phyloP scores from a whole-genome alignment of 306 rosid species.

The Quercus agrifolia region DNA sequence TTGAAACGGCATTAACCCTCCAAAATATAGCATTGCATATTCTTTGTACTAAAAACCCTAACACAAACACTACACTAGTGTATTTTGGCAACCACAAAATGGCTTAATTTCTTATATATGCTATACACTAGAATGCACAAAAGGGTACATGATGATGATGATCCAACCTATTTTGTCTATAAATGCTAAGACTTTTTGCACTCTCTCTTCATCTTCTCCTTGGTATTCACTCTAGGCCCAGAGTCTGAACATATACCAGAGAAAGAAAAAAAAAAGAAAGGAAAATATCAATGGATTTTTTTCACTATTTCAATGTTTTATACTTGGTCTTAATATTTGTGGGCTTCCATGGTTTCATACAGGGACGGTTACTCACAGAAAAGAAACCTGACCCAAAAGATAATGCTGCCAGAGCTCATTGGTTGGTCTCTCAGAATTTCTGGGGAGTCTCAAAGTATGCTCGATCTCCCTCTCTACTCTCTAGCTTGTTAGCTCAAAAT shows the following conservation, averaged over 20 bases:
- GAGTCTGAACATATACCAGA: not conserved
- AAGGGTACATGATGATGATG: not conserved
- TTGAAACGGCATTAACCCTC: too few species aligned
- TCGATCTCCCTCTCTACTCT: not conserved
- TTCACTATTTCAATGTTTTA: not conserved
- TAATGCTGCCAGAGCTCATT: constrained; percentile 76
- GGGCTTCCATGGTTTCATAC: constrained; percentile 18
- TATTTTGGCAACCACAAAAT: too few species aligned
- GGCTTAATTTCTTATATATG: too few species aligned
- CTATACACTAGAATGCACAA: too few species aligned
- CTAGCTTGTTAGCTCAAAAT: too few species aligned
- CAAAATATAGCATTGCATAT: too few species aligned
- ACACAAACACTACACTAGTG: too few species aligned
- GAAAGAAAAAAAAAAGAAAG: not conserved
- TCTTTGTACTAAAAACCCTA: too few species aligned
- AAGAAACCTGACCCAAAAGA: constrained; percentile 64
- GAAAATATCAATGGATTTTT: constrained; percentile 1
- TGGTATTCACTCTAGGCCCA: not conserved
- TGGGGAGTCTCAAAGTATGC: constrained; percentile 80
- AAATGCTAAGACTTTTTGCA: not conserved
- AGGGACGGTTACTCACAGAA: constrained; percentile 33
- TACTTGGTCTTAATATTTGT: constrained; percentile 14
- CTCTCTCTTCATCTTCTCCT: not conserved
- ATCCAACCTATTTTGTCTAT: not conserved
- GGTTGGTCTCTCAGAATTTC: constrained; percentile 67